phyloP scores from a whole-genome alignment of 768 basidiomycete genomes.

The Amanita pseudoporphyria region DNA sequence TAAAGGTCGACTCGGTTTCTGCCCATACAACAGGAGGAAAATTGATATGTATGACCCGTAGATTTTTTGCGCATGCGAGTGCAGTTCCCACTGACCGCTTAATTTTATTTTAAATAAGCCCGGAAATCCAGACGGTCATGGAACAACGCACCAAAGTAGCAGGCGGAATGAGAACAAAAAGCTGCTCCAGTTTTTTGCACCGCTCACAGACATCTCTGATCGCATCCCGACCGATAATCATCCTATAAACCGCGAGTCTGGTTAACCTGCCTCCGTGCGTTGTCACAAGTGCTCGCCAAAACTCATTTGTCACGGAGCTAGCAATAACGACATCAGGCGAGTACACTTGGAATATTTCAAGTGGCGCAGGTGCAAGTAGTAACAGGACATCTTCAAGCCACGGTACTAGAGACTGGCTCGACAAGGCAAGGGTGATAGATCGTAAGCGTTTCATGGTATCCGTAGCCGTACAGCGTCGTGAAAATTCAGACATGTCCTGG shows the following conservation, averaged over 20 bases:
- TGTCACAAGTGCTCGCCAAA: conserved; percentile 42
- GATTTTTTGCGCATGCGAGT: conserved; percentile 33
- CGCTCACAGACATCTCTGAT: conserved; percentile 44
- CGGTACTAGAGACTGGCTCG: conserved; percentile 19
- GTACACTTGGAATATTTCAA: conserved; percentile 58
- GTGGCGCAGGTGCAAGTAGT: conserved; percentile 38
- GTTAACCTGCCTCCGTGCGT: conserved; percentile 42
- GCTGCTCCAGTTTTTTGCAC: conserved; percentile 46
- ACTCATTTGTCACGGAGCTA: conserved; percentile 29
- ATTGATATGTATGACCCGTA: conserved; percentile 56
- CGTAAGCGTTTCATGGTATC: conserved; percentile 32
- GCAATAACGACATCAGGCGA: conserved; percentile 33
- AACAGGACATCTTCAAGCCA: conserved; percentile 37
- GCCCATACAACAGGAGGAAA: conserved; percentile 25
- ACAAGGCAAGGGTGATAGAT: conserved; percentile 50
- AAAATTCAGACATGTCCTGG: conserved; percentile 47
- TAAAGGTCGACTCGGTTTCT: conserved; percentile 21
- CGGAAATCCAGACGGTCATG: background rate
- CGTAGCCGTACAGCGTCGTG: conserved; percentile 23
- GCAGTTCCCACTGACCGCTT: conserved; percentile 32
- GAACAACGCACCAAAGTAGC: conserved; percentile 31
- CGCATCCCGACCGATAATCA: conserved; percentile 40
- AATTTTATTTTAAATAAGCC: background rate
- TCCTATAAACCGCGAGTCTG: conserved; percentile 55
- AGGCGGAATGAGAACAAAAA: conserved; percentile 52